Evolutionary conservation across 2,329 filamentous ascomycete genomes (phyloP).

Genomic region (Sporothrix curviconia): DNA sequence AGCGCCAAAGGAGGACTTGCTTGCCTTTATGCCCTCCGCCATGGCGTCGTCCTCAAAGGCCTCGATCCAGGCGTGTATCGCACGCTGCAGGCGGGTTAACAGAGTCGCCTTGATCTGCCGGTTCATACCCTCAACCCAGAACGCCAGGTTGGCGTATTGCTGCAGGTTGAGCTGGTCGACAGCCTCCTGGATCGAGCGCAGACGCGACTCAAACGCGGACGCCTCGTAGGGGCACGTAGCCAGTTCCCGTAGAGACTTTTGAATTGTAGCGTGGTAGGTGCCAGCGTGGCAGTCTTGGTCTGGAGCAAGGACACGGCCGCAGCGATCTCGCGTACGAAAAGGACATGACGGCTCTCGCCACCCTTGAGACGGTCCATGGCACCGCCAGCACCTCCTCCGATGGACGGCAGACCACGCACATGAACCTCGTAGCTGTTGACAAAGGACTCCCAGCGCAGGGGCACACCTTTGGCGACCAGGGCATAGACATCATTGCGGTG

Average conservation of each 20-base stretch:
- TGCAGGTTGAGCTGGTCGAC: conserved; percentile 96
- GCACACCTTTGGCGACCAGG: conserved; percentile 79
- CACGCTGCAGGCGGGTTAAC: conserved; percentile 72
- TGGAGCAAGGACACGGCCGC: conserved; percentile 81
- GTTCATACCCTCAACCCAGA: conserved; percentile 87
- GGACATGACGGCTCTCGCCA: conserved; percentile 85
- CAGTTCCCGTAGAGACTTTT: conserved; percentile 77
- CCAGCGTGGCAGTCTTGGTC: conserved; percentile 72
- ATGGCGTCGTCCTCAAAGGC: conserved; percentile 62
- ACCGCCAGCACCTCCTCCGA: conserved; percentile 39
- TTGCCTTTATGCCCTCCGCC: conserved; percentile 32
- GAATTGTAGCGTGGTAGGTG: conserved; percentile 70
- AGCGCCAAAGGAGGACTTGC: conserved; percentile 15
- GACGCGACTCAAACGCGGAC: conserved; percentile 68
- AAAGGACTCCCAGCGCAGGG: conserved; percentile 94
- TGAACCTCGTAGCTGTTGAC: conserved; percentile 94
- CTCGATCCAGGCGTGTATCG: conserved; percentile 79
- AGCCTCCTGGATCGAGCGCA: conserved; percentile 81
- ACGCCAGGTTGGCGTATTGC: conserved; percentile 86
- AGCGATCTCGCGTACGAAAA: conserved; percentile 93
- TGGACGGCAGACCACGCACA: conserved; percentile 54
- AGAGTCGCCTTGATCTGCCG: conserved; percentile 74
- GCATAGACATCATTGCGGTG: conserved; percentile 86
- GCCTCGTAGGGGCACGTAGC: conserved; percentile 77
- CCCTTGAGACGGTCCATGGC: conserved; percentile 46